Evolutionary conservation across 2,329 filamentous ascomycete species (phyloP), one percentile per base, ranked within the genome.

Genomic region (Furcasterigmium furcatum): DNA sequence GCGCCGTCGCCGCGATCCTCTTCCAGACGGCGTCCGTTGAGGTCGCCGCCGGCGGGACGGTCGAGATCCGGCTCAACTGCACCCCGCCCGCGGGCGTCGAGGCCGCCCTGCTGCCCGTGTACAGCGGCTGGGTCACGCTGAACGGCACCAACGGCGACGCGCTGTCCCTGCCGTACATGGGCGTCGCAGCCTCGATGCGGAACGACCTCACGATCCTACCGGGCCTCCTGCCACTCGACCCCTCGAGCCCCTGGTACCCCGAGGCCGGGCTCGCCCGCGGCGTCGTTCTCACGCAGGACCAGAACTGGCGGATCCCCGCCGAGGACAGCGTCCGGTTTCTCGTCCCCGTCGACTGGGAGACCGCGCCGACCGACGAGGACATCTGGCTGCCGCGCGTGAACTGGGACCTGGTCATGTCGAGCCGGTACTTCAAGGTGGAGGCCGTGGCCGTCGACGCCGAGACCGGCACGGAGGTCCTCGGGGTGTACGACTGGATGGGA

Each of bases 101-200:
- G 32, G 48, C 49, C 7, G 51, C 49, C 1, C 58, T 57, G 5
- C 51, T 72, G 20, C 69, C 69, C 5, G 60, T 73, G 8, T 74
- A 72, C 56, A 65, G 65, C 16, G 71, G 71, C 19, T 72, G 64
- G 56, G 58, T 74, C 39, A 58, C 65, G 10, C 54, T 74, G 43
- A 66, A 64, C 30, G 60, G 61, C 41, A 64, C 61, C 27, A 66
- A 66, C 29, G 61, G 59, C 20, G 61, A 65, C 9, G 52, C 55
- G 14, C 58, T 71, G 18, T 56, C 58, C 5, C 50, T 73, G 9
- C 69, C 70, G 2, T 73, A 72, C 53, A 58, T 67, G 19, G 69
- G 68, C 13, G 53, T 68, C 8, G 58, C 51, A 5, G 62, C 62
- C 7, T 54, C 52, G 46, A 52, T 65, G 55, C 48, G 50, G 25